A percentile compares a stretch with the other conserved stretches of the same genome.
These are phyloP conservation scores for Oenanthe sinensis DNA, from an alignment of 129 eudicot species.

Conservation along the genomic window DNA sequence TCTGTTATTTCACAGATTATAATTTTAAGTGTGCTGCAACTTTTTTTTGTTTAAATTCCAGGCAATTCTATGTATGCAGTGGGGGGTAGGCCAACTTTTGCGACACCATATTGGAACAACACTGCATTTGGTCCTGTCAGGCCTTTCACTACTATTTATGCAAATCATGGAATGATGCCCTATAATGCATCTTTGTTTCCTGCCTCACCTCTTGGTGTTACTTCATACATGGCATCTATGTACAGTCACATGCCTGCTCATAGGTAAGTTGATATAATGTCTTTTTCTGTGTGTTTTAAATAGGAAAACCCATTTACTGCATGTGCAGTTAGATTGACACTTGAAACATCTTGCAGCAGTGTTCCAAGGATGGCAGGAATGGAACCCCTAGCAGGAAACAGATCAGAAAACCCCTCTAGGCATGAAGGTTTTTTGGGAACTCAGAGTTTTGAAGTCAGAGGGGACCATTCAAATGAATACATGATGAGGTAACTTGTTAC, in stretches of 20 bases:
- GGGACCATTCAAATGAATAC: conserved; percentile 31
- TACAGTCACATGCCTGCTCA: conserved; percentile 40
- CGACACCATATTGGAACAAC: conserved; percentile 62
- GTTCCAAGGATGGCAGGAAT: conserved; percentile 34
- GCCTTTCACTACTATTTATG: conserved; percentile 60
- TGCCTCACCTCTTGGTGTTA: conserved; percentile 38
- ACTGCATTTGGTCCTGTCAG: conserved; percentile 33
- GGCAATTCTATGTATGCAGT: conserved; percentile 39
- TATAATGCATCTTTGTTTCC: conserved; percentile 49
- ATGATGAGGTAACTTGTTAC: conserved; percentile 44
- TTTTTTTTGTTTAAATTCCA: conserved; percentile 17
- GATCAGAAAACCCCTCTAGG: conserved; percentile 19
- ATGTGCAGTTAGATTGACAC: background rate
- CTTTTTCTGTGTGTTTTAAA: background rate
- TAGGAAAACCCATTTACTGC: background rate
- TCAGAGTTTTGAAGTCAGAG: conserved; percentile 29
- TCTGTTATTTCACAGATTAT: conserved; percentile 6
- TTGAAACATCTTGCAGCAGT: conserved; percentile 30
- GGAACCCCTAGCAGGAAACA: conserved; percentile 29
- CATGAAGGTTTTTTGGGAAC: conserved; percentile 35
- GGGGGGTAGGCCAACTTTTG: conserved; percentile 46
- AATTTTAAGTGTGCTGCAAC: background rate
- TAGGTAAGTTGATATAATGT: conserved; percentile 30
- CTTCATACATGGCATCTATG: conserved; percentile 46
- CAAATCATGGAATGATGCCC: conserved; percentile 63